Percentiles rank a stretch among this genome's conserved stretches.
Conservation (phyloP, 139 green algal species). For the Asterochloris erici region DNA sequence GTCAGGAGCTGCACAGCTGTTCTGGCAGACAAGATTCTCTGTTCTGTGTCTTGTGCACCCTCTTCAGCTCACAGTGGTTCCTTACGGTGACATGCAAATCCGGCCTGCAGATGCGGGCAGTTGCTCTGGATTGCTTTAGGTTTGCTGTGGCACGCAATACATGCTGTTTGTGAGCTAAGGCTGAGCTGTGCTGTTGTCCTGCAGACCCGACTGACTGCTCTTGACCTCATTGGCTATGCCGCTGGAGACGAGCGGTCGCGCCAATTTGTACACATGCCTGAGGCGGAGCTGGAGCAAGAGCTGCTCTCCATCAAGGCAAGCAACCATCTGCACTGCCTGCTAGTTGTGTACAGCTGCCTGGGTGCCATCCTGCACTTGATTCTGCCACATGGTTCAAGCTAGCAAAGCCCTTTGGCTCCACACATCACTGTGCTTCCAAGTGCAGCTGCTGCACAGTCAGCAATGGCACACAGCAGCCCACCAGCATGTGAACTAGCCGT, state of each 20-base stretch:
- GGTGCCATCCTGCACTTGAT: too few species aligned
- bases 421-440: not conserved
- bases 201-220: conserved; percentile 93
- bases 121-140: not conserved
- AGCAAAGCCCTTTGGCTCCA: too few species aligned
- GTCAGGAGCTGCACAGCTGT: too few species aligned
- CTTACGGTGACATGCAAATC: not conserved
- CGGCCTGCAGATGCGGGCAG: not conserved
- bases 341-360: too few species aligned
- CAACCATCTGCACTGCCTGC: not conserved
- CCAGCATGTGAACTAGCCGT: not conserved
- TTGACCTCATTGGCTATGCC: conserved; percentile 94
- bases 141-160: not conserved
- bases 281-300: conserved; percentile 43
- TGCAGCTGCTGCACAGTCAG: not conserved
- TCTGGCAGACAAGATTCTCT: too few species aligned
- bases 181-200: not conserved
- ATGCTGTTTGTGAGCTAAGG: conserved; percentile 37
- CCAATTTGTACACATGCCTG: conserved; percentile 76
- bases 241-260: conserved; percentile 83
- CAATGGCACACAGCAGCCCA: not conserved
- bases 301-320: conserved; percentile 44
- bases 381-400: too few species aligned
- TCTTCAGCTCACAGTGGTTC: too few species aligned
- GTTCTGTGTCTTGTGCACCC: too few species aligned